A percentile compares a stretch with the other conserved stretches of the same genome.
Conservation (phyloP, 148 eudicot genomes). For the Simmondsia chinensis region DNA sequence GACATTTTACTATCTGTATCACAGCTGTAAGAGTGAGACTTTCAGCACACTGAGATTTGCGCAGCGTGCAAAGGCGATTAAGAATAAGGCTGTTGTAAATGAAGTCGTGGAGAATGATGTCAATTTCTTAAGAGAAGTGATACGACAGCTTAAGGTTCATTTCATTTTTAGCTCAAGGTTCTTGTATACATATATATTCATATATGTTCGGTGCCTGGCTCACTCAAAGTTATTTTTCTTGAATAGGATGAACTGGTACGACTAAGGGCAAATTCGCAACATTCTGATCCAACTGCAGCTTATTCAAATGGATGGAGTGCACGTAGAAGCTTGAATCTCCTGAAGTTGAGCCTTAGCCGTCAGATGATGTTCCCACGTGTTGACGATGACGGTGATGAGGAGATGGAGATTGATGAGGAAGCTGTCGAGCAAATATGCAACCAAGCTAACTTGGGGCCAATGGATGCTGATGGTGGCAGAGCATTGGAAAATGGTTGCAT, state of each 20-base stretch:
- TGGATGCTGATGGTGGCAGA: constrained; percentile 10
- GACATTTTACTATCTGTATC: background rate
- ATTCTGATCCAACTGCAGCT: constrained; percentile 46
- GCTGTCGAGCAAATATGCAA: constrained; percentile 32
- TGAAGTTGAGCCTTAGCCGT: constrained; percentile 75
- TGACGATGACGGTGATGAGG: constrained; percentile 84
- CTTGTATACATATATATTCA: background rate
- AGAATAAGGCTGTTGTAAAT: constrained; percentile 89
- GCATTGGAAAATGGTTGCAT: constrained; percentile 14
- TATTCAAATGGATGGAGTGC: constrained; percentile 88
- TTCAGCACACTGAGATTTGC: constrained; percentile 94
- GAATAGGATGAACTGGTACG: constrained; percentile 72
- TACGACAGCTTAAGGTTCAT: constrained; percentile 71
- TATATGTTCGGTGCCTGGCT: constrained; percentile 2
- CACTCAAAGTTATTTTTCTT: constrained; percentile 1
- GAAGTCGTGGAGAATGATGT: constrained; percentile 93
- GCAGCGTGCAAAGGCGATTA: constrained; percentile 94
- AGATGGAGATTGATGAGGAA: constrained; percentile 85
- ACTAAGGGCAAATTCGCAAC: constrained; percentile 64
- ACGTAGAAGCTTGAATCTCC: constrained; percentile 76
- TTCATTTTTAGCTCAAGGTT: background rate
- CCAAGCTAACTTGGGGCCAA: constrained; percentile 21
- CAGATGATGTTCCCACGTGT: constrained; percentile 48
- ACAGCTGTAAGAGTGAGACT: constrained; percentile 93
- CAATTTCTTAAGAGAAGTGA: constrained; percentile 72